Base-by-base conservation (phyloP, 768 basidiomycete species). In the Termitomyces sp. region DNA sequence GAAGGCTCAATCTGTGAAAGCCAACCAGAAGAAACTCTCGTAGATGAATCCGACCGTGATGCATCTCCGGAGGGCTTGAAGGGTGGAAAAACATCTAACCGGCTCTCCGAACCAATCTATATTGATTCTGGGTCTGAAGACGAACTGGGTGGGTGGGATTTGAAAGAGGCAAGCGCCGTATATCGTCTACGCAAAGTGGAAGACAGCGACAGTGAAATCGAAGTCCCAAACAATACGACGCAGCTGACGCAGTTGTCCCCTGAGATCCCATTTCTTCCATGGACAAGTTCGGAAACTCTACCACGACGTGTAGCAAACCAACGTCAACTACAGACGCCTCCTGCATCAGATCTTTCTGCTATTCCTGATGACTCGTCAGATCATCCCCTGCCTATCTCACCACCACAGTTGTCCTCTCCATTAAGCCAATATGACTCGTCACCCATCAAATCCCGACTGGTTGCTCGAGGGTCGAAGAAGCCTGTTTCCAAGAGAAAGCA, bases 101-200 rank as follows among this genome's bases (percentile, higher is more conserved):
- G 23, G 37, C 43, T 12, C n/a, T 19, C 21, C 5, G 57, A 57
- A 51, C 44, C 54, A n/a, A 40, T 59, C 14, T 53, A 50, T 42
- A 50, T 57, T 17, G 63, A 65, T 37, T 62, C 59, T 42, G 64
- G 50, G 3, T 70, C 65, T 30, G 69, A 68, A 15, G 69, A 70
- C 31, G 69, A 70, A 55, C 70, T 80, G 8, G 73, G 64, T 10
- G 59, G 63, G 44, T 79, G 77, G 75, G 66, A 72, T 26, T 63
- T 66, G 40, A 74, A 77, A 54, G 78, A 79, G 60, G 71, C 75
- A 12, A 76, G 70, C 45, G 66, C 67, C 48, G 63, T 81, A 30
- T 70, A 73, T 44, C 62, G 64, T 40, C 54, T 70, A 23, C 52
- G 54, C 37, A 65, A 68, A 50, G 38, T 55, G 26, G 57, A 61